These are phyloP conservation scores for Combretum micranthum DNA, from an alignment of 345 rosid species.

Conservation along the genomic window DNA sequence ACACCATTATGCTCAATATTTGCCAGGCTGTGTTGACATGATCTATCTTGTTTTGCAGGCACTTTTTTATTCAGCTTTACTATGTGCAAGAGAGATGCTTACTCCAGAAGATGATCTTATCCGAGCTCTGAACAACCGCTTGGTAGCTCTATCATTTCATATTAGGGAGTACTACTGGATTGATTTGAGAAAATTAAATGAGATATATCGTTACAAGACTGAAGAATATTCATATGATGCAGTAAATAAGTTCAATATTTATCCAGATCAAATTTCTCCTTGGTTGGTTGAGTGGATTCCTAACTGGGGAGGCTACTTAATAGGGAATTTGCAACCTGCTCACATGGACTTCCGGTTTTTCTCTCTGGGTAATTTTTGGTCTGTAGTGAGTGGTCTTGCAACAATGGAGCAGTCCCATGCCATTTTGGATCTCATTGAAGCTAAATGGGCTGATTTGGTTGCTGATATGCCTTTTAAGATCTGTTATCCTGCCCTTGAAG, in stretches of 20 bases:
- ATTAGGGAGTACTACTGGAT: constrained; percentile 96
- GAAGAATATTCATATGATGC: constrained; percentile 96
- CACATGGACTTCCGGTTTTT: constrained; percentile 96
- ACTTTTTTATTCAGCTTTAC: constrained; percentile 78
- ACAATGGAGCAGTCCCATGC: constrained; percentile 56
- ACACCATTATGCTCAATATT: too few species aligned
- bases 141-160: constrained; percentile 83
- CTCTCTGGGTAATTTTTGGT: constrained; percentile 83
- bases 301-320: constrained; percentile 57
- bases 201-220: constrained; percentile 66
- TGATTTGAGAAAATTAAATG: constrained; percentile 58
- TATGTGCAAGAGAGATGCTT: constrained; percentile 85
- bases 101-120: constrained; percentile 76
- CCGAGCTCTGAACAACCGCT: constrained; percentile 77
- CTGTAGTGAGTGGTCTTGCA: constrained; percentile 47
- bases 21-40: background rate
- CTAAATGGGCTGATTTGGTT: constrained; percentile 76
- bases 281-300: constrained; percentile 97
- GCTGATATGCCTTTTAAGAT: constrained; percentile 92
- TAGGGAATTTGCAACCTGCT: constrained; percentile 90
- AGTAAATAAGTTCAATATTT: constrained; percentile 90
- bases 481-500: constrained; percentile 79
- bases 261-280: constrained; percentile 85
- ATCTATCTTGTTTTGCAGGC: constrained; percentile 35
- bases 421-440: constrained; percentile 63